These are phyloP conservation scores for Peniophora sp. DNA, from an alignment of 1,284 basidiomycete species.

Conservation along the genomic window DNA sequence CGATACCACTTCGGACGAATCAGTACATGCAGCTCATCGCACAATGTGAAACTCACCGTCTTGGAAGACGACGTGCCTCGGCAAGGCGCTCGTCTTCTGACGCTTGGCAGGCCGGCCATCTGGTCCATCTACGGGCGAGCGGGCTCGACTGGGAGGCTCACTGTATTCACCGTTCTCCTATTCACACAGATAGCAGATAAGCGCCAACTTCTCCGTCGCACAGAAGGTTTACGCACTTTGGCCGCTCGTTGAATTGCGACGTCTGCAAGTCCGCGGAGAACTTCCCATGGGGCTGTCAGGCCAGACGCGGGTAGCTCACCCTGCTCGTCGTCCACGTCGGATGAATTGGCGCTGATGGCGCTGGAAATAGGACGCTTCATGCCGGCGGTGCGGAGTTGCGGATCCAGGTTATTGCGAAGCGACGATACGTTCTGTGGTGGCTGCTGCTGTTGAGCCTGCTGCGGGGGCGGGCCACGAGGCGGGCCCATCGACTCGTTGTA, in stretches of 20 bases:
- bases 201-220: neutral
- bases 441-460: constrained; percentile 30
- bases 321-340: constrained; percentile 67
- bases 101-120: constrained; percentile 61
- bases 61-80: constrained; percentile 46
- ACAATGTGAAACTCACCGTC: constrained; percentile 42
- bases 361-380: constrained; percentile 58
- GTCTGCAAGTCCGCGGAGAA: constrained; percentile 70
- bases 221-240: constrained; percentile 39
- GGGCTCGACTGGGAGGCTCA: constrained; percentile 64
- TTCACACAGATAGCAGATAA: neutral
- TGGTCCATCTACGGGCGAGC: constrained; percentile 59
- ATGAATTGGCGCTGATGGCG: constrained; percentile 67
- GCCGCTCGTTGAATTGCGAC: constrained; percentile 70
- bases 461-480: constrained; percentile 21
- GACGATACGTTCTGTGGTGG: constrained; percentile 15
- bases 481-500: constrained; percentile 55
- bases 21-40: too few relatives aligned
- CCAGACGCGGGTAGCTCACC: constrained; percentile 74
- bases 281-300: constrained; percentile 77
- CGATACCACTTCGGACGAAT: constrained; percentile 51
- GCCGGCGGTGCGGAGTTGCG: constrained; percentile 18
- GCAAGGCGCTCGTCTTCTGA: constrained; percentile 55
- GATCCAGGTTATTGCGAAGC: constrained; percentile 9
- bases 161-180: constrained; percentile 68